A percentile compares a stretch with the other conserved stretches of the same genome.
Conservation (phyloP, 768 basidiomycete species). For the Russula sp. region DNA sequence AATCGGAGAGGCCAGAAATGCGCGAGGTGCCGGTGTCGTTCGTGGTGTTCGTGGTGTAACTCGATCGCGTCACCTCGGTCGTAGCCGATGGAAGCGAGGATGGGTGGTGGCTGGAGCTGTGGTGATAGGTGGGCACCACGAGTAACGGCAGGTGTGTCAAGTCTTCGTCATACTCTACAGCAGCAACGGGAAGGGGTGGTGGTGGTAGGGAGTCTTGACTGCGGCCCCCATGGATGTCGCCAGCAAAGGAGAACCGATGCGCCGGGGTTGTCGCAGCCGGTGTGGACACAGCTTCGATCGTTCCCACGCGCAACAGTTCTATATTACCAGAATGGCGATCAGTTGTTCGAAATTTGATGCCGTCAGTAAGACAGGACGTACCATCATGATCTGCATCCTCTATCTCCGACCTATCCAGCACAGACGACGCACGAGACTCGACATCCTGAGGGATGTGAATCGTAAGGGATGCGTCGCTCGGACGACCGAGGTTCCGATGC, state of each 20-base stretch:
- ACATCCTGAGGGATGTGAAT: constrained; percentile 35
- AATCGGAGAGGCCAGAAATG: constrained; percentile 70
- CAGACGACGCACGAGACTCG: constrained; percentile 32
- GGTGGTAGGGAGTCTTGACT: constrained; percentile 14
- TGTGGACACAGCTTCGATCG: constrained; percentile 45
- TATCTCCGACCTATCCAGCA: constrained; percentile 28
- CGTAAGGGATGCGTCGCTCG: constrained; percentile 25
- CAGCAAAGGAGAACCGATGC: constrained; percentile 30
- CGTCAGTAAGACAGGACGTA: constrained; percentile 22
- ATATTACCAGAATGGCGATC: constrained; percentile 3
- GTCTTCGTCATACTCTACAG: background rate
- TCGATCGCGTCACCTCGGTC: constrained; percentile 37
- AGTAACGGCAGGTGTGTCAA: constrained; percentile 18
- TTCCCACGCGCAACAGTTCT: constrained; percentile 48
- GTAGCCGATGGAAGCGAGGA: constrained; percentile 29
- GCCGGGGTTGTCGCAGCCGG: constrained; percentile 40
- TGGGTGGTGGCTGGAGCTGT: constrained; percentile 19
- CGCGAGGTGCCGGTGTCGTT: constrained; percentile 46
- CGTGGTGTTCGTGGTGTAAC: constrained; percentile 60
- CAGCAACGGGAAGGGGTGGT: background rate
- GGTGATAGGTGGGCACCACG: constrained; percentile 16
- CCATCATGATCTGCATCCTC: constrained; percentile 37
- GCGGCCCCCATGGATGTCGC: constrained; percentile 1
- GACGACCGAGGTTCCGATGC: constrained; percentile 22
- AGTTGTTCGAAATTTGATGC: background rate